Base-by-base conservation (phyloP, 495 filamentous ascomycete species). In the Penicillium turbatum region DNA sequence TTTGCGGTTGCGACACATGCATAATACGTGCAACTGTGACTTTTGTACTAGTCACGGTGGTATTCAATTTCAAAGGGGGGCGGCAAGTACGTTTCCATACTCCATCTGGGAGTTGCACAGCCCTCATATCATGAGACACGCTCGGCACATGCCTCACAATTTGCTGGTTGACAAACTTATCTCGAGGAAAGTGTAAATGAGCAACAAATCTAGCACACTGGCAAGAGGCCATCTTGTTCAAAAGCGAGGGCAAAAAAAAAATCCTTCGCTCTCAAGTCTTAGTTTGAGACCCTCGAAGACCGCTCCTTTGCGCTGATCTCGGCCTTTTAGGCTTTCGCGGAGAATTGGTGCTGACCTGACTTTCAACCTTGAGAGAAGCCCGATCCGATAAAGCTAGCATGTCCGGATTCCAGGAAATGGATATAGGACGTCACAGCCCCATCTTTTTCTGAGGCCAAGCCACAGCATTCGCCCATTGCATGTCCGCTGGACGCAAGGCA, bases 401-500 rank as follows among this genome's bases (percentile, higher is more conserved):
- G 7, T 40, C 17, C 8, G 3, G 30, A 17, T 10, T 17, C 8
- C 27, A 31, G 15, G 35, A 21, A 45, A 16, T 17, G 8, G 26
- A 10, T 21, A 46, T 13, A 34, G 12, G 7, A 34, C 12, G 15
- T 69, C 63, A 68, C 11, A 68, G 40, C 0, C 61, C 61, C 47
- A 73, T 55, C 42, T 65, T 69, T 16, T 54, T 57, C 39, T 62
- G 64, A 3, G 71, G 67, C 71, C 71, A 73, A 13, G 59, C 21
- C 48, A 67, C 44, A 10, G 66, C 61, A 4, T 55, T 59, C 6
- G 61, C 54, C 64, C 64, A 69, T 29, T 52, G 57, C 6, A 47
- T 21, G 42, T 66, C 61, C 7, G 48, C 54, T 6, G 55, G 53
- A 2, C 27, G 56, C 26, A 72, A 27, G 7, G 59, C 60, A 16